Evolutionary conservation across 441 rosid genomes (phyloP).

Genomic region (Corymbia citriodora): DNA sequence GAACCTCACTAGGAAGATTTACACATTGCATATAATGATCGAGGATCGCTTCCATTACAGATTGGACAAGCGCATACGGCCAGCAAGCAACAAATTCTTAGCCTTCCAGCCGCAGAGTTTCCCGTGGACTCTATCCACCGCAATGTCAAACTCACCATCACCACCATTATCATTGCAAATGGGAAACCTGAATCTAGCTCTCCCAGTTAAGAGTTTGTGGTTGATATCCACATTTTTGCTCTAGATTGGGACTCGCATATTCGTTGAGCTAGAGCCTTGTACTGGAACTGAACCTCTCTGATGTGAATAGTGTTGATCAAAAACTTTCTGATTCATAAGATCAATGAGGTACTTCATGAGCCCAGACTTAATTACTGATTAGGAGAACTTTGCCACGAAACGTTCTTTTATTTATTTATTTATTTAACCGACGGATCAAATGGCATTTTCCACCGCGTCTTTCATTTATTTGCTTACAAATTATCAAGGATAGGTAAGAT

Average conservation of each 20-base stretch:
- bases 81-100: neutral
- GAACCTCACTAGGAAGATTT: neutral
- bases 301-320: neutral
- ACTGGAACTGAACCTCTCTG: neutral
- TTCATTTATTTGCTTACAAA: neutral
- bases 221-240: neutral
- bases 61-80: neutral
- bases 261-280: neutral
- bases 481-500: neutral
- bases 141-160: too few species aligned
- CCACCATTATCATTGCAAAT: neutral
- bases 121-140: too few species aligned
- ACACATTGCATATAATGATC: neutral
- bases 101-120: too few species aligned
- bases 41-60: neutral
- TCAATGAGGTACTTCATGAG: neutral
- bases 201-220: neutral
- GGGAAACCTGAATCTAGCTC: neutral
- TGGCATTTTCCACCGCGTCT: neutral
- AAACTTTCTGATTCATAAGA: neutral
- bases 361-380: neutral
- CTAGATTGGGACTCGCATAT: neutral
- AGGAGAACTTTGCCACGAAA: neutral
- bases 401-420: neutral
- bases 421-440: neutral